phyloP scores from a whole-genome alignment of 148 eudicot species.

The Chenopodium album region DNA sequence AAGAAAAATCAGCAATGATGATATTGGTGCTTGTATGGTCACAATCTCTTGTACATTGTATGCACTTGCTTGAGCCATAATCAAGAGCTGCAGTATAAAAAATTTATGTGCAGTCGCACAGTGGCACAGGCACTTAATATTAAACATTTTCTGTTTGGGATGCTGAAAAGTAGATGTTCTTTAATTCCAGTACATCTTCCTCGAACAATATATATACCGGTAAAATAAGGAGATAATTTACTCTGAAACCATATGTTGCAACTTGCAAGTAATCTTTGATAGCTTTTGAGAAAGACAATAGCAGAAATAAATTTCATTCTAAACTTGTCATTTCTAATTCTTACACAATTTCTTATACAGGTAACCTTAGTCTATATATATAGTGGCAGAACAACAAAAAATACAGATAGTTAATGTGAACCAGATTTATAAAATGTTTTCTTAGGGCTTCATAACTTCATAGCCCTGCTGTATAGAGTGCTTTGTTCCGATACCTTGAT shows the following conservation, averaged over 20 bases:
- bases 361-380: conserved; percentile 6
- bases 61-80: not conserved
- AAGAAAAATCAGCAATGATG: not conserved
- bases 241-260: too few species aligned
- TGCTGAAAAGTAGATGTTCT: not conserved
- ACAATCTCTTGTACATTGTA: not conserved
- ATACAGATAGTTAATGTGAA: not conserved
- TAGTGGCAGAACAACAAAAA: conserved; percentile 10
- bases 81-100: not conserved
- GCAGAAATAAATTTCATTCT: conserved; percentile 13
- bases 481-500: conserved; percentile 3
- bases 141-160: not conserved
- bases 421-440: conserved; percentile 5
- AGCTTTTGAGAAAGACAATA: not conserved
- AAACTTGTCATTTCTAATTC: conserved; percentile 8
- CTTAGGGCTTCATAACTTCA: conserved; percentile 4
- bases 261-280: not conserved
- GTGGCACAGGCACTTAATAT: too few species aligned
- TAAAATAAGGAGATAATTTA: too few species aligned
- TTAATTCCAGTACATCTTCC: not conserved
- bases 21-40: not conserved
- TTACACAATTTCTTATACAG: conserved; percentile 17
- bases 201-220: too few species aligned
- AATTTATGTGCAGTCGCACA: not conserved
- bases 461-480: not conserved